Base-by-base conservation (phyloP, 1,284 basidiomycete genomes). In the Schizopora paradoxa region DNA sequence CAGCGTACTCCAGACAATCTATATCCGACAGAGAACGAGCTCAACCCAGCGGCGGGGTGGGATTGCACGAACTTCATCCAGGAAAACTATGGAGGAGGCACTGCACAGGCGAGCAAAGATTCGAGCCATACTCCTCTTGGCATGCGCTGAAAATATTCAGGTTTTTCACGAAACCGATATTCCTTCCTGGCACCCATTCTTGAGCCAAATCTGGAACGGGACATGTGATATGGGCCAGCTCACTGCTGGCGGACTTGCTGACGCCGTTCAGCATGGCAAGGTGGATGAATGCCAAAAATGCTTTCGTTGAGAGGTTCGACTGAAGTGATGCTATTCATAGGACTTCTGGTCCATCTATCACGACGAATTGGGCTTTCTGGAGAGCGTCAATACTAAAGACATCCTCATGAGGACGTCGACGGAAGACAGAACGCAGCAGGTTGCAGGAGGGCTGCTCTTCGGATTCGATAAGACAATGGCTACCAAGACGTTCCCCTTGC, bases 301-400 rank as follows among this genome's bases (percentile, higher is more conserved):
- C 32, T 27, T 0, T 25, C 10, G 13, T 36, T 25, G 18, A 28
- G 11, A 13, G 27, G 14, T 25, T 5, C 22, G 7, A 11, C n/a
- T 18, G 33, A 6, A 21, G 11, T 36, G 27, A 7, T 13, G 22
- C 14, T 13, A 6, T 33, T 14, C n/a, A 43, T 43, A 74, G 68
- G 75, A 78, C 53, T 73, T 77, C 53, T 74, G 68, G 67, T 63
- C 63, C 13, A 69, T 79, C 8, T 77, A 78, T 54, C 64, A 66
- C 21, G 50, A 57, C 31, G 58, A 59, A 48, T 59, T 76, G 7
- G 62, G 63, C 2, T 73, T 77, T 49, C 55, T 78, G 45, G 48
- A 61, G 5, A 51, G 42, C 0, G 69, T 72, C n/a, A 60, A 68
- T 46, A 58, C 64, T 19, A 49, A 60, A 1, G 55, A 51, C 16